Percentiles rank a stretch among this genome's conserved stretches.
Evolutionary conservation across 768 basidiomycete genomes (phyloP).

Genomic region (Leccinum olivaceopallidum): DNA sequence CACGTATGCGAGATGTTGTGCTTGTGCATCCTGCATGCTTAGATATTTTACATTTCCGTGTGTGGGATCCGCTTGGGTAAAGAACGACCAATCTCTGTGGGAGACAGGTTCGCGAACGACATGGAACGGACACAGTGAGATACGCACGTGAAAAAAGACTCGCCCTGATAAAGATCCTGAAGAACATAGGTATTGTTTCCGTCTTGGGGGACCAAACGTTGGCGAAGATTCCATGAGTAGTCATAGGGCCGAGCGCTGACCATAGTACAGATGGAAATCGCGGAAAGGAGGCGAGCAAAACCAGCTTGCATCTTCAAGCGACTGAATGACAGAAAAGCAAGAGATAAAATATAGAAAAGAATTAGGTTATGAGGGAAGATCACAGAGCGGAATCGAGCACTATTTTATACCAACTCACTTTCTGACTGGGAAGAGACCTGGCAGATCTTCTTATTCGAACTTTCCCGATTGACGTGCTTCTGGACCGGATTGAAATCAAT

Average conservation of each 20-base stretch:
- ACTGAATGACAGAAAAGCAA: not conserved
- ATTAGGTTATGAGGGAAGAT: not conserved
- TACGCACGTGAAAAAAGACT: slow-evolving; percentile 57
- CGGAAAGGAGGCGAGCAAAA: slow-evolving; percentile 26
- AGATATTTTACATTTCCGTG: slow-evolving; percentile 67
- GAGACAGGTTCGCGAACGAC: slow-evolving; percentile 1
- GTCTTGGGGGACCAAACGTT: not conserved
- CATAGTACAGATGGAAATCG: slow-evolving; percentile 31
- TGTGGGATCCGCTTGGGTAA: slow-evolving; percentile 61
- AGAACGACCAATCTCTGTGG: slow-evolving; percentile 65
- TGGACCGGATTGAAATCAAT: not conserved
- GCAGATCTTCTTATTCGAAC: slow-evolving; percentile 35
- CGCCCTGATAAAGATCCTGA: slow-evolving; percentile 40
- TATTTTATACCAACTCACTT: slow-evolving; percentile 7
- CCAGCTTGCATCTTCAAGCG: slow-evolving; percentile 23
- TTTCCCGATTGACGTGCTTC: slow-evolving; percentile 35
- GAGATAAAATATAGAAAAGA: not conserved
- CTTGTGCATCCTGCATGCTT: slow-evolving; percentile 43
- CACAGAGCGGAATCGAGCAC: not conserved
- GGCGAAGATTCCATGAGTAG: slow-evolving; percentile 16
- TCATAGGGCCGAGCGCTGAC: slow-evolving; percentile 24
- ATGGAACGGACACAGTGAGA: not conserved
- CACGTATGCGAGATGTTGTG: slow-evolving; percentile 58
- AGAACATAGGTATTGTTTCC: slow-evolving; percentile 33
- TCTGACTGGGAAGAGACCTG: not conserved